These are phyloP conservation scores for Yamagishiella unicocca DNA, from an alignment of 139 green algal species.

Conservation along the genomic window DNA sequence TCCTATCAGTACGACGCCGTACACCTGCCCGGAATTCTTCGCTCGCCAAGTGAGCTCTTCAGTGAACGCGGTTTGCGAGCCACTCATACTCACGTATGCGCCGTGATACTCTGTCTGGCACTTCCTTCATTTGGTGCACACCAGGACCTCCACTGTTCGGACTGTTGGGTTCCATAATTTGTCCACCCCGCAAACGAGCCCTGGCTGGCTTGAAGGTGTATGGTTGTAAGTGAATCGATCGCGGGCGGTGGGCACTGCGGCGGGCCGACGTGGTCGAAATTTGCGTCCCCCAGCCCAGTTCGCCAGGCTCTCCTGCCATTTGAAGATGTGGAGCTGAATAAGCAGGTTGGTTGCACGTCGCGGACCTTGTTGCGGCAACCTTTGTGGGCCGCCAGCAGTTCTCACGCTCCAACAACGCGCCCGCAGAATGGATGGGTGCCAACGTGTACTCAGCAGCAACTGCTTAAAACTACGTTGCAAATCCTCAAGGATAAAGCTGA, in stretches of 20 bases:
- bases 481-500: conserved; percentile 15
- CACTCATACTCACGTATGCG: no score
- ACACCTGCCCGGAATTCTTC: background rate
- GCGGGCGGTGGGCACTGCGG: conserved; percentile 9
- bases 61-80: no score
- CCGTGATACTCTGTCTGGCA: no score
- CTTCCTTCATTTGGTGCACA: no score
- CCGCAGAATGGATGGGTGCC: background rate
- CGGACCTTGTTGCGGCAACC: no score
- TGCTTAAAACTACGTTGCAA: background rate
- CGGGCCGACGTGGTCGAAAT: background rate
- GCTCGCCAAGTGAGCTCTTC: no score
- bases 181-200: no score
- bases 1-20: background rate
- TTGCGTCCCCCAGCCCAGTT: background rate
- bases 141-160: no score
- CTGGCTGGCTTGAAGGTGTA: background rate
- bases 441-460: background rate
- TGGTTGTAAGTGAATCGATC: conserved; percentile 8
- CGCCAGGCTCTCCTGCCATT: conserved; percentile 13
- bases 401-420: background rate
- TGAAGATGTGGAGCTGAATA: background rate
- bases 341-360: background rate
- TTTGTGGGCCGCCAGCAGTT: no score
- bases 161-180: no score